Conservation (phyloP, 208 protist species). For the Phytomonas sp. region DNA sequence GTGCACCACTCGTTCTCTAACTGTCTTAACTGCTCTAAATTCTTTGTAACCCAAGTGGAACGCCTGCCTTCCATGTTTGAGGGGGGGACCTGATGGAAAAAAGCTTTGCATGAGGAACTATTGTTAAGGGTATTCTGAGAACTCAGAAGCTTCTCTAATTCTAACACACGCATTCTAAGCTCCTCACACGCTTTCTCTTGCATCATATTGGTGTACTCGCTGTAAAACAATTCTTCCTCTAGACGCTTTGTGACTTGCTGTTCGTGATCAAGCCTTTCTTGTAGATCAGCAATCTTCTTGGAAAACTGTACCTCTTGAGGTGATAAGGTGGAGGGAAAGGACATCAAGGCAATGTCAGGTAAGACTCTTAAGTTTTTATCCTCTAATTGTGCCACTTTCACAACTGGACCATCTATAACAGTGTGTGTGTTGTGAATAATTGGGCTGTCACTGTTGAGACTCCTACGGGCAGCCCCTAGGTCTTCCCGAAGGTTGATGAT, state of each 20-base stretch:
- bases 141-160: conserved; percentile 20
- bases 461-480: conserved; percentile 13
- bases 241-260: conserved; percentile 48
- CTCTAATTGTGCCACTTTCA: not conserved
- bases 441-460: not conserved
- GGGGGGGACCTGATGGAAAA: not conserved
- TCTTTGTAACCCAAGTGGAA: conserved; percentile 10
- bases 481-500: conserved; percentile 46
- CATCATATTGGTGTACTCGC: conserved; percentile 75
- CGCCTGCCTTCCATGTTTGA: not conserved
- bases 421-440: not conserved
- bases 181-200: conserved; percentile 66
- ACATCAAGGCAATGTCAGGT: not conserved
- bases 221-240: conserved; percentile 76
- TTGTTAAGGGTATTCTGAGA: not conserved
- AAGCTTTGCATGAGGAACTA: not conserved
- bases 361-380: not conserved
- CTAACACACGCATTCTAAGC: conserved; percentile 38
- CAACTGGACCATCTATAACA: not conserved
- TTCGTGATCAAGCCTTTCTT: conserved; percentile 31
- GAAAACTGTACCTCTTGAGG: not conserved
- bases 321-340: not conserved
- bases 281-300: conserved; percentile 15
- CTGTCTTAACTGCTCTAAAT: conserved; percentile 14
- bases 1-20: conserved; percentile 22